Percentiles rank a stretch among this genome's conserved stretches.
phyloP scores from a whole-genome alignment of 768 basidiomycete species.

The Amanita rubescens region DNA sequence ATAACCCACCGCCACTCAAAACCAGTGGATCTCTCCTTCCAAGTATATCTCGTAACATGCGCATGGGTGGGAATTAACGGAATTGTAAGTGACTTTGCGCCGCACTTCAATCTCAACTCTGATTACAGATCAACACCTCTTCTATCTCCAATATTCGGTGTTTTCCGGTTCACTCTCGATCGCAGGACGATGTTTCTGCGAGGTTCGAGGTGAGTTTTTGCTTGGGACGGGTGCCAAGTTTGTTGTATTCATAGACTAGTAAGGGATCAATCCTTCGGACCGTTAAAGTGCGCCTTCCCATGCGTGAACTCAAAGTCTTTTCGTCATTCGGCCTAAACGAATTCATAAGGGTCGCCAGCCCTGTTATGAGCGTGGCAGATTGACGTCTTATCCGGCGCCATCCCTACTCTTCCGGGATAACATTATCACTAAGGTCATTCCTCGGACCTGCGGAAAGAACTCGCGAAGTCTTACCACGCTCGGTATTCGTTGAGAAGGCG shows the following conservation, averaged over 20 bases:
- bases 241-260: not conserved
- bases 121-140: not conserved
- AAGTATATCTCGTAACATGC: not conserved
- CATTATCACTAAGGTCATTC: not conserved
- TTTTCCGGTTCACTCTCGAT: not conserved
- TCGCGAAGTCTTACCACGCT: not conserved
- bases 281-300: slow-evolving; percentile 1
- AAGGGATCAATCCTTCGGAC: not conserved
- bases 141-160: not conserved
- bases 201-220: not conserved
- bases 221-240: not conserved
- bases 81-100: not conserved
- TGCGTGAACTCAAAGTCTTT: not conserved
- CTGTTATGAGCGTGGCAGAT: not conserved
- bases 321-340: not conserved
- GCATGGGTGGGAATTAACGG: not conserved
- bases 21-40: not conserved
- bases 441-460: not conserved
- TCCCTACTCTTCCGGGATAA: not conserved
- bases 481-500: not conserved
- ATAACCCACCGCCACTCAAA: slow-evolving; percentile 1
- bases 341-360: not conserved
- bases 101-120: slow-evolving; percentile 4
- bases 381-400: not conserved
- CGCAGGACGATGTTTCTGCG: not conserved